A percentile compares a stretch with the other conserved stretches of the same genome.
These are phyloP conservation scores for Naganishia albida DNA, from an alignment of 1,284 basidiomycete genomes.

Conservation along the genomic window DNA sequence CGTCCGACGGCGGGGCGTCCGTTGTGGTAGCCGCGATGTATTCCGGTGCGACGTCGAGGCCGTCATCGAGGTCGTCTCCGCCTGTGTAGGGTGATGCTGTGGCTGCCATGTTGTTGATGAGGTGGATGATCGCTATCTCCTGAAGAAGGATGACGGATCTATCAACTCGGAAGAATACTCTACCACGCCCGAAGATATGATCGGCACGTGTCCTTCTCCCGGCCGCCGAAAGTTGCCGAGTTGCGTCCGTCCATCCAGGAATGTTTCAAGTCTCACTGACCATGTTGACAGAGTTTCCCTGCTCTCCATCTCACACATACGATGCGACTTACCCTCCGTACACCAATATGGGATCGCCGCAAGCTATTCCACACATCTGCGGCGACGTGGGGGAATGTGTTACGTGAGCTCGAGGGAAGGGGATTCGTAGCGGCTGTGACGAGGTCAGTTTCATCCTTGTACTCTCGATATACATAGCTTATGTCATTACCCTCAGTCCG, in stretches of 20 bases:
- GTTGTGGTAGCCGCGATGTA: slow-evolving; percentile 30
- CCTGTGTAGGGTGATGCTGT: slow-evolving; percentile 31
- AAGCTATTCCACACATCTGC: slow-evolving; percentile 39
- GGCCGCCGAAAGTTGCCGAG: slow-evolving; percentile 12
- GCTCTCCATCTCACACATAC: neutral
- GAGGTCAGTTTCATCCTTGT: slow-evolving; percentile 44
- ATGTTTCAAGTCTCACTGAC: slow-evolving; percentile 1
- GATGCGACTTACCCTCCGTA: neutral
- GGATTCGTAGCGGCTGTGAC: slow-evolving; percentile 56
- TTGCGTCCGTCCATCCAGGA: slow-evolving; percentile 7
- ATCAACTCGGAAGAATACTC: neutral
- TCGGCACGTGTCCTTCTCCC: slow-evolving; percentile 2
- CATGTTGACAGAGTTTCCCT: neutral
- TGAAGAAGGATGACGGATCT: neutral
- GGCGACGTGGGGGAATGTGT: slow-evolving; percentile 39
- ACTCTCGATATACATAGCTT: neutral
- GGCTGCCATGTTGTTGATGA: neutral
- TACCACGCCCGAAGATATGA: neutral
- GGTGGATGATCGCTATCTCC: neutral
- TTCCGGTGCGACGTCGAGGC: slow-evolving; percentile 43
- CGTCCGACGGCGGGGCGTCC: slow-evolving; percentile 20
- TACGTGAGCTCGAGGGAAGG: slow-evolving; percentile 53
- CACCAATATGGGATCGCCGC: slow-evolving; percentile 6
- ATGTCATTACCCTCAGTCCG: slow-evolving; percentile 37
- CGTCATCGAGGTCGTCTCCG: slow-evolving; percentile 52